Conservation (phyloP, 202 grass and related monocot species). For the Schoenoplectus triqueter region DNA sequence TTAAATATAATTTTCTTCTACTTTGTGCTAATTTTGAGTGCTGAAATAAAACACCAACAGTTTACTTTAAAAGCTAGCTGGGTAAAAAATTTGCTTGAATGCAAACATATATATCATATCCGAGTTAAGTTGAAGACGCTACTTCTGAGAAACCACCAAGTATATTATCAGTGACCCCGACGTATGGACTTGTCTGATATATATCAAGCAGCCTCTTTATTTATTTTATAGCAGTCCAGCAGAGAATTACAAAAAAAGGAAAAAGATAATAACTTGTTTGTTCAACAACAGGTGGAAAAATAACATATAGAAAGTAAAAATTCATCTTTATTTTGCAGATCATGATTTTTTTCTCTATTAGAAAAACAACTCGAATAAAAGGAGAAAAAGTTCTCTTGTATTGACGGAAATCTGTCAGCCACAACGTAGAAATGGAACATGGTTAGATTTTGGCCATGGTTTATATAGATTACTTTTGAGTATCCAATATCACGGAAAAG, state of each 20-base stretch:
- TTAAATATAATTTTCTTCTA: not conserved
- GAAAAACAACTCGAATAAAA: not conserved
- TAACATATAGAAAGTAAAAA: not conserved
- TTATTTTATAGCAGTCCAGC: slow-evolving; percentile 18
- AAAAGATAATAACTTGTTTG: slow-evolving; percentile 20
- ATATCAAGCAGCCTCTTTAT: not conserved
- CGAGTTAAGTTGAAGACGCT: slow-evolving; percentile 14
- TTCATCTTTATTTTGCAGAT: not conserved
- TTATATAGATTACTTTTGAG: not conserved
- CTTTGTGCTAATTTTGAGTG: not conserved
- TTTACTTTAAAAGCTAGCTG: slow-evolving; percentile 1
- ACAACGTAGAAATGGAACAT: not conserved
- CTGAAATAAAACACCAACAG: not conserved
- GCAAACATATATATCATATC: slow-evolving; percentile 32
- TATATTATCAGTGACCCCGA: not conserved
- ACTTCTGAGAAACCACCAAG: slow-evolving; percentile 26
- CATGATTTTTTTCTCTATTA: not conserved
- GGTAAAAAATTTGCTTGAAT: slow-evolving; percentile 7
- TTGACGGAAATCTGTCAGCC: not conserved
- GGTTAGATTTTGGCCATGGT: not conserved
- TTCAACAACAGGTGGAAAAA: slow-evolving; percentile 24
- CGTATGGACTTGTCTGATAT: not conserved
- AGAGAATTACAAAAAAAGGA: slow-evolving; percentile 7
- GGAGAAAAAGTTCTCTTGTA: not conserved
- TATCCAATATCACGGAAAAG: not conserved